Conservation (phyloP, 129 eudicot species). For the Mikania micrantha region DNA sequence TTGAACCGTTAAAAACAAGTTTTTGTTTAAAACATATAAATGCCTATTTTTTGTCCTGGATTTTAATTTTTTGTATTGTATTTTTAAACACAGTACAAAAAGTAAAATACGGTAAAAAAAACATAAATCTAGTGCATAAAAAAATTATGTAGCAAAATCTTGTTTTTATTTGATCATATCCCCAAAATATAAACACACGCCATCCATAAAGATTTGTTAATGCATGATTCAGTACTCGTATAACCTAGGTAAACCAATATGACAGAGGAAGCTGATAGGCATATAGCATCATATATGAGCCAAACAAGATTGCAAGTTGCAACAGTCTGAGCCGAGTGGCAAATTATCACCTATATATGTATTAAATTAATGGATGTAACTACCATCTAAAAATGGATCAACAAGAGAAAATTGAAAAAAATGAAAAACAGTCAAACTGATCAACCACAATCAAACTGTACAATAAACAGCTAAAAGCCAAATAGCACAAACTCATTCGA, state of each 20-base stretch:
- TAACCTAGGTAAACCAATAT: not conserved
- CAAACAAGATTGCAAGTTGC: not conserved
- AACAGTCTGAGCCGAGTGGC: not conserved
- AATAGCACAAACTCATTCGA: not conserved
- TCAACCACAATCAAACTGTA: not conserved
- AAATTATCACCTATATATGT: constrained; percentile 7
- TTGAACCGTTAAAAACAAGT: no score
- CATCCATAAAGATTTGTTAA: not conserved
- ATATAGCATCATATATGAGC: not conserved
- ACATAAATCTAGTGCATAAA: no score
- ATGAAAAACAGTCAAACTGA: not conserved
- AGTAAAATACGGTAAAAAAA: no score
- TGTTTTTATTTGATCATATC: no score
- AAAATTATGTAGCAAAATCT: no score
- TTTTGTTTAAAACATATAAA: no score
- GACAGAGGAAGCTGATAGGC: not conserved
- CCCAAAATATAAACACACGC: no score
- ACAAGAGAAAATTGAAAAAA: constrained; percentile 6
- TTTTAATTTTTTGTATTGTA: no score
- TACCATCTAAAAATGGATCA: constrained; percentile 9
- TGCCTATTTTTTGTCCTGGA: no score
- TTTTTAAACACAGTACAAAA: no score
- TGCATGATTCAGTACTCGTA: not conserved
- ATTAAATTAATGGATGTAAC: constrained; percentile 11
- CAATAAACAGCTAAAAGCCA: not conserved